Conservation (phyloP, 306 rosid species). For the Glycine soja region DNA sequence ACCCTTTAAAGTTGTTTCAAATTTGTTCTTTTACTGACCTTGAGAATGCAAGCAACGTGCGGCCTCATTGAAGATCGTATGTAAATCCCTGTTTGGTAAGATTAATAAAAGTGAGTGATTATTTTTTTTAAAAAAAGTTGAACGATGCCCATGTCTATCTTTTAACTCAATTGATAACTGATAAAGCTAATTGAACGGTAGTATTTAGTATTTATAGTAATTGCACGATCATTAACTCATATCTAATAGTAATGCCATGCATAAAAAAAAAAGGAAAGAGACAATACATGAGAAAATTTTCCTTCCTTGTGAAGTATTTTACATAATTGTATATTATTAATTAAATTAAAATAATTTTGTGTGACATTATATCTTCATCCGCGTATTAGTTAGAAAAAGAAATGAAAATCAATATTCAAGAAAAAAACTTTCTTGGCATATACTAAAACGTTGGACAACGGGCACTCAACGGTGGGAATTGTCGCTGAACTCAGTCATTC, state of each 20-base stretch:
- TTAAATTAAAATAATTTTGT: too few relatives aligned
- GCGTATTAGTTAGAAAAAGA: not conserved
- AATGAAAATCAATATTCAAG: not conserved
- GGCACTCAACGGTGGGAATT: conserved; percentile 34
- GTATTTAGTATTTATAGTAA: too few relatives aligned
- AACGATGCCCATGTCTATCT: too few relatives aligned
- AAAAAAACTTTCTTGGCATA: not conserved
- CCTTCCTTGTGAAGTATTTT: too few relatives aligned
- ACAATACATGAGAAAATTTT: too few relatives aligned
- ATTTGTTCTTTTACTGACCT: not conserved
- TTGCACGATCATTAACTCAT: too few relatives aligned
- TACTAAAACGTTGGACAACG: not conserved
- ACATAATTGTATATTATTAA: too few relatives aligned
- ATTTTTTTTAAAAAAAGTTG: too few relatives aligned
- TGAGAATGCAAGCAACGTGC: not conserved
- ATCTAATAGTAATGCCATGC: too few relatives aligned
- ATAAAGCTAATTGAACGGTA: not conserved
- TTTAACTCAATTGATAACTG: not conserved
- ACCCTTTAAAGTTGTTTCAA: not conserved
- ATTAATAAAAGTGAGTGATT: not conserved
- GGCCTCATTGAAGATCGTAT: not conserved
- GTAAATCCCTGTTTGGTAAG: not conserved
- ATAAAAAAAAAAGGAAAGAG: too few relatives aligned
- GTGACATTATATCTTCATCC: too few relatives aligned
- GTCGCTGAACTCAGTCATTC: conserved; percentile 57